Evolutionary conservation across 495 filamentous ascomycete genomes (phyloP), one percentile per base, ranked within the genome.

Genomic region (Aspergillus panamensis): DNA sequence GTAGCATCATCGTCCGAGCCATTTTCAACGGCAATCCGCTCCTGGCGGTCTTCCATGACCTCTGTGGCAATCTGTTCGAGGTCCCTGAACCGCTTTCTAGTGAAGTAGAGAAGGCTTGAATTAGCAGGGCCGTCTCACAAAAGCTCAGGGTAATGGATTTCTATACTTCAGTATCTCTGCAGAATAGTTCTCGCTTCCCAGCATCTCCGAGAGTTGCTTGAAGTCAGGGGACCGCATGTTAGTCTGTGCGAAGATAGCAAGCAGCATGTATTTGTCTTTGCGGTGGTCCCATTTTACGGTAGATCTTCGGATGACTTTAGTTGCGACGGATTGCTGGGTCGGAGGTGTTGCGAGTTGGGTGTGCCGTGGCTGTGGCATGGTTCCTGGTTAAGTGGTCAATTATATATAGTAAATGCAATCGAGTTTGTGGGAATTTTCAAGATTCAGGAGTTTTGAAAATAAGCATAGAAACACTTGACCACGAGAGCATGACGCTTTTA

Each of bases 201-300:
- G 9, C 16, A 54, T 50, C 0, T 60, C 58, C 2, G 57, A 49
- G 17, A 60, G 47, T 48, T 55, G 51, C 13, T 55, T 49, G 19
- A 33, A 60, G 21, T 60, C 30, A 6, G 58, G 51, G 8, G 33
- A 10, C 8, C 9, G 29, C 7, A 45, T 54, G 19, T 54, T 59
- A 13, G 8, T 17, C 21, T 54, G 45, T 1, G 43, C 32, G 8
- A 60, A 55, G 8, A 60, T 42, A 3, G 58, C 58, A 17, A 55
- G 37, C 17, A 60, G 51, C 51, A 60, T 43, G 35, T 50, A 50
- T 21, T 55, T 54, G 58, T 60, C 58, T 20, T 45, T 42, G 8
- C 51, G 31, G 17, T 55, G 58, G 48, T 60, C 37, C 58, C 58
- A 60, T 49, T 32, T 49, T 1, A 60, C 29, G 3, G 58, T 7